Evolutionary conservation across 2,329 filamentous ascomycete species (phyloP).

Genomic region (Simplicillium sp.): DNA sequence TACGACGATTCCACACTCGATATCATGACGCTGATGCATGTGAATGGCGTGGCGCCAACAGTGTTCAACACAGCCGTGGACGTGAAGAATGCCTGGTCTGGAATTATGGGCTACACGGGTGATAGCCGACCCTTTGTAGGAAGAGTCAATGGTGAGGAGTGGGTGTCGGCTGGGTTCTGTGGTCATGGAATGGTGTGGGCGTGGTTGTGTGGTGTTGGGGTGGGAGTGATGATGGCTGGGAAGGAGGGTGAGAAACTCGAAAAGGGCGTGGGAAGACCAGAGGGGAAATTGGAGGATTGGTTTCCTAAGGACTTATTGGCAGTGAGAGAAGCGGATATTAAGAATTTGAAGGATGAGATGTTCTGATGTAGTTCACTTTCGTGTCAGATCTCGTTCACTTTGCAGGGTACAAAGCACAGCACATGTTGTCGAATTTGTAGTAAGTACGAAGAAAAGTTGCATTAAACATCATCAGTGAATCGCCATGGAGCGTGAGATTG

Average conservation of each 20-base stretch:
- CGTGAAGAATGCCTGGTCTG: conserved; percentile 37
- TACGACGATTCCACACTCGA: conserved; percentile 35
- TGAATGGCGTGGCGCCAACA: conserved; percentile 30
- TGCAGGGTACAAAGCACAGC: neutral
- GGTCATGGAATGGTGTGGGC: conserved; percentile 45
- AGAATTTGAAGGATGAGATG: conserved; percentile 19
- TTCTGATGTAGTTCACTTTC: neutral
- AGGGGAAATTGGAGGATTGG: conserved; percentile 26
- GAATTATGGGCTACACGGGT: conserved; percentile 35
- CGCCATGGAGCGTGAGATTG: conserved; percentile 9
- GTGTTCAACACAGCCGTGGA: conserved; percentile 24
- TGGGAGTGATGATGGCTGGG: conserved; percentile 35
- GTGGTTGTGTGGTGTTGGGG: conserved; percentile 39
- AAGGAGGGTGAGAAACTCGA: conserved; percentile 20
- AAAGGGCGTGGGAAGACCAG: conserved; percentile 22
- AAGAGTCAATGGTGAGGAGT: conserved; percentile 30
- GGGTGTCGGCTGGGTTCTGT: conserved; percentile 40
- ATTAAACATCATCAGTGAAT: too few relatives aligned
- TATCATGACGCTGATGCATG: conserved; percentile 25
- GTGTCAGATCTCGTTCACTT: neutral
- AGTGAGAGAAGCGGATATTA: conserved; percentile 23
- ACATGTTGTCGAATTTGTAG: too few relatives aligned
- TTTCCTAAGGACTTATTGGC: conserved; percentile 25
- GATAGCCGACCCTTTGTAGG: conserved; percentile 43
- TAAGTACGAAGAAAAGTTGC: too few relatives aligned